Conservation (phyloP, 495 filamentous ascomycete genomes). For the Trypethelium eluteriae region DNA sequence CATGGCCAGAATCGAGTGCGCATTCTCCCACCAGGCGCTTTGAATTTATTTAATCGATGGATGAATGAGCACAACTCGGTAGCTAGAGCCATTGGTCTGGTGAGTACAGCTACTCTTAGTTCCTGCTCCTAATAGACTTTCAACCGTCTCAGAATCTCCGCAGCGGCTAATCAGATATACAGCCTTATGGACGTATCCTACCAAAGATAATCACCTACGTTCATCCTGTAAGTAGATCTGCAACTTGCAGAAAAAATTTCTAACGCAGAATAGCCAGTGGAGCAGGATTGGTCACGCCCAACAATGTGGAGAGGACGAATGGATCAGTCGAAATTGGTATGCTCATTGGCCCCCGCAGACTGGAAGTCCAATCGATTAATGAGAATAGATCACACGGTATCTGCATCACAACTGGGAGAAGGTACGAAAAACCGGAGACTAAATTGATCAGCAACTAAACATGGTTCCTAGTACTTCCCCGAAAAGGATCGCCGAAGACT, state of each 20-base stretch:
- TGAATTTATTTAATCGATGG: slow-evolving; percentile 1
- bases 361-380: background rate
- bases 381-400: background rate
- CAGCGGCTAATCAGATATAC: background rate
- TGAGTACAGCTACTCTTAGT: background rate
- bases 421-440: background rate
- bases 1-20: background rate
- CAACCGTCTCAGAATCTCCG: background rate
- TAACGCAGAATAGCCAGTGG: background rate
- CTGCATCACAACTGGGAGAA: background rate
- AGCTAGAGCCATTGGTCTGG: background rate
- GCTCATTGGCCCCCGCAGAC: background rate
- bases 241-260: background rate
- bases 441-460: background rate
- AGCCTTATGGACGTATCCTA: background rate
- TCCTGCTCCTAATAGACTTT: background rate
- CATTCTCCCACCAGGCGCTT: background rate
- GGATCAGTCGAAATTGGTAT: background rate
- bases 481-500: background rate
- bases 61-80: slow-evolving; percentile 3
- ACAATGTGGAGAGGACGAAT: background rate
- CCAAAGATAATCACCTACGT: background rate
- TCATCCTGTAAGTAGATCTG: background rate
- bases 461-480: background rate
- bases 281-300: background rate